Evolutionary conservation across 768 basidiomycete species (phyloP), one percentile per base, ranked within the genome.

Genomic region (Mrakia gelida): DNA sequence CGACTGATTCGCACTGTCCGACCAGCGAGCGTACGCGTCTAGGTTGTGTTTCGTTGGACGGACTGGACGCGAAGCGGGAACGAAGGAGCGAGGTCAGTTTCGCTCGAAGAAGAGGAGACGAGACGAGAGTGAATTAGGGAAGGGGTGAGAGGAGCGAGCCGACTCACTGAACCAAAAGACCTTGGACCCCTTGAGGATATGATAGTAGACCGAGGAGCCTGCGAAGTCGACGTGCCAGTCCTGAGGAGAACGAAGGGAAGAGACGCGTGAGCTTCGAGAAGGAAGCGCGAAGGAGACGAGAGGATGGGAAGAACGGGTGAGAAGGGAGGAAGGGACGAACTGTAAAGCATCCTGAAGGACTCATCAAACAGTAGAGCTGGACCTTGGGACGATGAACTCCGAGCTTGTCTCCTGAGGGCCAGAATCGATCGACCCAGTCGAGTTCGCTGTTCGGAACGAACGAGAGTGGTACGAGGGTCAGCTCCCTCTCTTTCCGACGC

Each of bases 181-280:
- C 89, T 94, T 97, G 76, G 90, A 88, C 38, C 95, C 95, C 62
- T 86, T 88, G 28, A 97, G 87, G 79, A 99, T 91, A 81, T 98
- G 95, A 82, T 98, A 98, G 84, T 96, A 98, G 49, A 82, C 80
- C 28, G 71, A 63, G 30, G 71, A 56, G 15, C 95, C 97, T 30
- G 96, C 96, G 83, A 99, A 98, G 85, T 99, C 97, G 79, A 98
- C 87, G 82, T 99, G 96, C 97, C 95, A 98, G 82, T 98, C 96
- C 94, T 95, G 70, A 8, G 11, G 3, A 43, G 1, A 16, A 52
- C 21, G n/a, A 6, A 10, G 5, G 79, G 73, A 61, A 7, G 49
- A 52, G 49, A 52, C 49, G 49, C 49, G 49, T 52, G 11, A 52
- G 49, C 2, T 52, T 30, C 54, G 21, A 18, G 13, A 18, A 75